These are phyloP conservation scores for Suhomyces pyralidae DNA, from an alignment of 805 yeast genomes.

Conservation along the genomic window DNA sequence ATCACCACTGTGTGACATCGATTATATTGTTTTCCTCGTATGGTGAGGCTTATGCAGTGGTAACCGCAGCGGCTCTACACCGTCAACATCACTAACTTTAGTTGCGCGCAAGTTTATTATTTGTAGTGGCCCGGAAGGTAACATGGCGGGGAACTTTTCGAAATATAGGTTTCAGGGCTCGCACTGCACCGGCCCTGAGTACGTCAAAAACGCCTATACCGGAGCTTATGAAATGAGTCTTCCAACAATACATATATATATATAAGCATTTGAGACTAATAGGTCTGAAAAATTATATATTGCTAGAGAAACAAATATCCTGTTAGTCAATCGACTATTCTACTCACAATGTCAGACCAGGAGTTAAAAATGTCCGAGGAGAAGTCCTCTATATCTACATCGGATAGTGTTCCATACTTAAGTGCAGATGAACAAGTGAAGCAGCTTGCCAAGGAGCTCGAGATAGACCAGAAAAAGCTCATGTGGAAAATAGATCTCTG, in stretches of 20 bases:
- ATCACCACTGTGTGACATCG: neutral
- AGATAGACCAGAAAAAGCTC: slow-evolving; percentile 52
- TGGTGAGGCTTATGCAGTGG: neutral
- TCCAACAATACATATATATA: neutral
- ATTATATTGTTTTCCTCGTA: neutral
- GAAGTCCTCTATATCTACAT: neutral
- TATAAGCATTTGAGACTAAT: neutral
- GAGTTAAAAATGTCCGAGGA: slow-evolving; percentile 1
- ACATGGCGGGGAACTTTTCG: neutral
- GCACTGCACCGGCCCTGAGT: neutral
- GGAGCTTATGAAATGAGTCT: neutral
- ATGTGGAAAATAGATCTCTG: slow-evolving; percentile 66
- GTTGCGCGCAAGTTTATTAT: neutral
- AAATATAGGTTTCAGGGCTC: neutral
- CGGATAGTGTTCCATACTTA: neutral
- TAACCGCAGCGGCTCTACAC: neutral
- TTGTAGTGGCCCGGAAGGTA: neutral
- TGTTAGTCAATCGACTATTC: neutral
- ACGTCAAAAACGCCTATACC: neutral
- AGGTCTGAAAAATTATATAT: neutral
- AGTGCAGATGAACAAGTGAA: slow-evolving; percentile 14
- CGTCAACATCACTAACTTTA: neutral
- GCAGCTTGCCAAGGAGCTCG: slow-evolving; percentile 26
- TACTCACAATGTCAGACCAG: neutral
- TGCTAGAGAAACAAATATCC: neutral